phyloP scores from a whole-genome alignment of 352 stramenopile species.

The Phytophthora rubi region DNA sequence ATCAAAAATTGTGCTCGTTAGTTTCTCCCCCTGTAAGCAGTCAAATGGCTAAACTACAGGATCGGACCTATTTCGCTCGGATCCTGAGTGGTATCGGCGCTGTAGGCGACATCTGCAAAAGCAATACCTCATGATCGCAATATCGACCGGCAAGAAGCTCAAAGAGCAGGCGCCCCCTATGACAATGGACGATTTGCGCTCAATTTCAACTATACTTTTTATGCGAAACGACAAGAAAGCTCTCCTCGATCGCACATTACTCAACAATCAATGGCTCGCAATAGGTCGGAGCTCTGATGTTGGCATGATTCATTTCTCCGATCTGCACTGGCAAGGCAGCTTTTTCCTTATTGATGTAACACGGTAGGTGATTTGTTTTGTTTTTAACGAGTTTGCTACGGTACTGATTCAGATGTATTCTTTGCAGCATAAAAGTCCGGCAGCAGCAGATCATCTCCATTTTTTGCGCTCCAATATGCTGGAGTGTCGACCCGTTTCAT shows the following conservation, averaged over 20 bases:
- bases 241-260: conserved; percentile 7
- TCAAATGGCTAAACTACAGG: no score
- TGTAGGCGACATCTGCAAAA: conserved; percentile 18
- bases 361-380: background rate
- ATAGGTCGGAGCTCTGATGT: conserved; percentile 16
- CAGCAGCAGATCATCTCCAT: conserved; percentile 7
- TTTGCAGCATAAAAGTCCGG: no score
- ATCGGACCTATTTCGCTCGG: background rate
- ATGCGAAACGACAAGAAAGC: conserved; percentile 15
- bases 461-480: conserved; percentile 11
- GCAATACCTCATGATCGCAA: conserved; percentile 5
- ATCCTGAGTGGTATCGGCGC: conserved; percentile 14
- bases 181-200: conserved; percentile 6
- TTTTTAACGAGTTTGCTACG: no score
- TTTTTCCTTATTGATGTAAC: conserved; percentile 9
- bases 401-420: no score
- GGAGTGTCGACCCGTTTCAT: conserved; percentile 12
- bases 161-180: conserved; percentile 10
- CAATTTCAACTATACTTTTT: conserved; percentile 16
- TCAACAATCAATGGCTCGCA: conserved; percentile 11
- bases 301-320: background rate
- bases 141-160: conserved; percentile 10
- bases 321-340: conserved; percentile 8
- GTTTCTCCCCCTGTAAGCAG: no score
- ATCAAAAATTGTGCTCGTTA: no score